phyloP scores from a whole-genome alignment of 2,329 filamentous ascomycete species.

The Neoarthrinium moseri region DNA sequence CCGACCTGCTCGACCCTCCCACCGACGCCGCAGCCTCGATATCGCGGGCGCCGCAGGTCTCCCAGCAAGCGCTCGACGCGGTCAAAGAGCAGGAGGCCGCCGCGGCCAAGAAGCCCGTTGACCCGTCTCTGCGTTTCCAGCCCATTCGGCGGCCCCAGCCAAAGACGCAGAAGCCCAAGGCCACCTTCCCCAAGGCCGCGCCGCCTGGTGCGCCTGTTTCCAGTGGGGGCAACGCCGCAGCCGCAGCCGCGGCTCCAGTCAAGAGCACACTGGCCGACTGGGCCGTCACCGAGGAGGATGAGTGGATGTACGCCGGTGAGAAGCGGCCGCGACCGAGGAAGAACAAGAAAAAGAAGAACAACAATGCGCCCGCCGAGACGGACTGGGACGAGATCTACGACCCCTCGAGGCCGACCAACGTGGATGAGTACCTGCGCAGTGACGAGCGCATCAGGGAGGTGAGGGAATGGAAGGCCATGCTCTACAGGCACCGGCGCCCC shows the following conservation, averaged over 20 bases:
- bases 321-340: conserved; percentile 76
- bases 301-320: conserved; percentile 68
- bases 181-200: conserved; percentile 49
- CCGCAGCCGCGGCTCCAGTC: conserved; percentile 38
- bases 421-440: conserved; percentile 80
- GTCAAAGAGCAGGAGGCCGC: conserved; percentile 45
- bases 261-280: conserved; percentile 80
- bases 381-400: conserved; percentile 95
- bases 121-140: conserved; percentile 78
- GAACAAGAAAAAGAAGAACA: conserved; percentile 67
- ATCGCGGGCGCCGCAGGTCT: conserved; percentile 72
- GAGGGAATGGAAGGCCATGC: conserved; percentile 78
- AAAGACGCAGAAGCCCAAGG: conserved; percentile 60
- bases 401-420: conserved; percentile 75
- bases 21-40: conserved; percentile 59
- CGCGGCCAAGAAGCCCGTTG: conserved; percentile 59
- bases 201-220: conserved; percentile 29
- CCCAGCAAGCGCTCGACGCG: conserved; percentile 54
- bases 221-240: conserved; percentile 10
- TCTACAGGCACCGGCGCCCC: conserved; percentile 68
- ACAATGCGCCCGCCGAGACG: conserved; percentile 54
- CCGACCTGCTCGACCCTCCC: conserved; percentile 71
- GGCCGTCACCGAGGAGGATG: conserved; percentile 74
- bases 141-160: conserved; percentile 76
- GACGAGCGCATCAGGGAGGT: conserved; percentile 81